A percentile compares a stretch with the other conserved stretches of the same genome.
Evolutionary conservation across 768 basidiomycete species (phyloP).

Genomic region (Lepiota brunneoincarnata): DNA sequence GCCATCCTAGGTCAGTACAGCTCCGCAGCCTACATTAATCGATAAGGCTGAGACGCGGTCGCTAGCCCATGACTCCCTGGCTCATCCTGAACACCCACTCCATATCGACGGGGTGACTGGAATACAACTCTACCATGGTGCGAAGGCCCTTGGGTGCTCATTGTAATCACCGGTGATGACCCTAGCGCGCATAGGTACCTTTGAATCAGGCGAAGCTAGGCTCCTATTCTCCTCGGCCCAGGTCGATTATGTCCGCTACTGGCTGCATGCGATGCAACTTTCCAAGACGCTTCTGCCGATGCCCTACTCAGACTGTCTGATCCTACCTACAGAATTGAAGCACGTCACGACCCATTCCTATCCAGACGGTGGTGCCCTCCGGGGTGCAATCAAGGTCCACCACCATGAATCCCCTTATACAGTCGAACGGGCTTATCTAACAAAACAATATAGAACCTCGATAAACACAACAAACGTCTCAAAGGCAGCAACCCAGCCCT

Average conservation of each 20-base stretch:
- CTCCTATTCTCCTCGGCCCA: conserved; percentile 81
- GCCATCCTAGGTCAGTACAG: conserved; percentile 51
- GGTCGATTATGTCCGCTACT: conserved; percentile 83
- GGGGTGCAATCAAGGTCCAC: conserved; percentile 56
- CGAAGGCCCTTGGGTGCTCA: conserved; percentile 9
- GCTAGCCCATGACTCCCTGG: conserved; percentile 62
- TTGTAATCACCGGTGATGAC: not conserved
- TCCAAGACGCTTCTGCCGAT: conserved; percentile 65
- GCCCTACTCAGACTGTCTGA: conserved; percentile 75
- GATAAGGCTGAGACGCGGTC: too few species aligned
- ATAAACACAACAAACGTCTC: conserved; percentile 77
- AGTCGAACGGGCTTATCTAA: not conserved
- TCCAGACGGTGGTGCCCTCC: conserved; percentile 50
- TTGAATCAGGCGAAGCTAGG: conserved; percentile 71
- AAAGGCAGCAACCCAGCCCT: conserved; percentile 61
- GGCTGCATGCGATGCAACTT: conserved; percentile 72
- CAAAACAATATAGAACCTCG: conserved; percentile 49
- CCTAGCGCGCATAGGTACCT: conserved; percentile 44
- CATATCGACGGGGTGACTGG: conserved; percentile 62
- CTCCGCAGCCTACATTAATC: not conserved
- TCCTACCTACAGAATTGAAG: conserved; percentile 56
- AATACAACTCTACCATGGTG: conserved; percentile 70
- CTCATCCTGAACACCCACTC: conserved; percentile 71
- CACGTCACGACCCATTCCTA: conserved; percentile 59
- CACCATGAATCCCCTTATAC: not conserved